A percentile compares a stretch with the other conserved stretches of the same genome.
Evolutionary conservation across 2,329 filamentous ascomycete species (phyloP).

Genomic region (Elsinoe perseae): DNA sequence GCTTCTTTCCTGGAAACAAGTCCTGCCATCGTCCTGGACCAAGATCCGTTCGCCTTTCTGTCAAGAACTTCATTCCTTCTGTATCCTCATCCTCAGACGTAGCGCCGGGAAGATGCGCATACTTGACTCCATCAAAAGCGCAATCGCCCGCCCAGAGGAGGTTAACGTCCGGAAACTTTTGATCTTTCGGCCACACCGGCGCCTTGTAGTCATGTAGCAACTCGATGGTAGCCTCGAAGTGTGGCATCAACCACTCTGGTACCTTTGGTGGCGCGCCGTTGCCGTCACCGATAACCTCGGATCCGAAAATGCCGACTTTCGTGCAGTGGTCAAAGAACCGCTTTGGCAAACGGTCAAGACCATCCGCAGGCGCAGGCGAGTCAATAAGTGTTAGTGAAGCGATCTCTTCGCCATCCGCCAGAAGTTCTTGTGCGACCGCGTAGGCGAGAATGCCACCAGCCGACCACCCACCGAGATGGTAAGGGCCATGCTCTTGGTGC

Average conservation of each 20-base stretch:
- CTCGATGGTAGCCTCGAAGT: constrained; percentile 45
- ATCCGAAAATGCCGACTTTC: constrained; percentile 41
- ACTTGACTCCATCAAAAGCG: constrained; percentile 35
- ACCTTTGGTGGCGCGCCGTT: constrained; percentile 20
- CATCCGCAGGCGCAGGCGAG: constrained; percentile 24
- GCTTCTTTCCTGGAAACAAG: constrained; percentile 34
- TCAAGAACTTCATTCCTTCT: constrained; percentile 43
- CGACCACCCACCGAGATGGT: constrained; percentile 31
- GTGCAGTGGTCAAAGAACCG: constrained; percentile 45
- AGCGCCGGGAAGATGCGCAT: constrained; percentile 28
- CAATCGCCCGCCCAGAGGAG: constrained; percentile 44
- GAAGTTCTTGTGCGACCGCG: constrained; percentile 18
- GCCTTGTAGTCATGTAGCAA: constrained; percentile 39
- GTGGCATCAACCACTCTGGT: constrained; percentile 44
- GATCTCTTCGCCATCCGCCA: constrained; percentile 22
- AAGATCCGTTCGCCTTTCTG: constrained; percentile 42
- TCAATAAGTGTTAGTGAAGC: constrained; percentile 27
- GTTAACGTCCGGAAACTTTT: constrained; percentile 38
- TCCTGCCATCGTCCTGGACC: constrained; percentile 42
- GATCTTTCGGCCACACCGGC: constrained; percentile 20
- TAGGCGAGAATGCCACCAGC: constrained; percentile 22
- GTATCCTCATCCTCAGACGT: constrained; percentile 37
- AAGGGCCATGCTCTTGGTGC: constrained; percentile 26
- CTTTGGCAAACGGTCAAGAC: constrained; percentile 56
- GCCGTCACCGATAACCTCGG: constrained; percentile 31